Base-by-base conservation (phyloP, 1,284 basidiomycete genomes). In the Apiotrichum sp. region DNA sequence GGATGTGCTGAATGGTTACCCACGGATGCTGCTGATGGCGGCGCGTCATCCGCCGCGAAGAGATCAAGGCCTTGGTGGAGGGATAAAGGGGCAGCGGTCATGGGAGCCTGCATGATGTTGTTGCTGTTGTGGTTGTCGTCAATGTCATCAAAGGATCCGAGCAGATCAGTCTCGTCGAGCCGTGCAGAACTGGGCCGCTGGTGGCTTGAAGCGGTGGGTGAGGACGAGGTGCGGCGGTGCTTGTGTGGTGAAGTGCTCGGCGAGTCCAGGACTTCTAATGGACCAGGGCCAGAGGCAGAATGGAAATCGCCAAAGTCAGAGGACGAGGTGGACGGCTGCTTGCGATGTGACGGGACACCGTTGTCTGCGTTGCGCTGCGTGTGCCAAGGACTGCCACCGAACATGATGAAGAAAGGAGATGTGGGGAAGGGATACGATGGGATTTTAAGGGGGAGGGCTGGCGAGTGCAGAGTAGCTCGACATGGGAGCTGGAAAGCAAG, bases 111-210 rank as follows among this genome's bases (percentile, higher is more conserved):
- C 14, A 10, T 22, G 2, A 38, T 38, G 36, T 14, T 14, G 14
- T 9, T 10, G 36, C 10, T 14, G 36, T 9, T 38, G 36, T 9
- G 8, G 36, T 38, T 14, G 36, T 38, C 48, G 4, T 52, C 47
- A 3, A 62, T 22, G n/a, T 71, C 69, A 13, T 71, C 67, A 52
- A 69, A 72, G 0, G 68, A 70, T 10, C 66, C 66, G 5, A 74
- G 55, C 0, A 72, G 62, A 50, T 72, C 71, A 34, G 43, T 40
- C 6, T 62, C 61, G 6, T 62, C 58, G 9, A 66, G 55, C 3
- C 45, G 45, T 14, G 45, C 6, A 7, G 45, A 32, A 10, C 9
- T 11, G 32, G n/a, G 45, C 4, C 36, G 45, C 8, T n/a, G 31
- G 33, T 29, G 43, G 29, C 16, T 44, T 39, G 32, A 8, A 22